Percentiles rank a stretch among this genome's conserved stretches.
Conservation (phyloP, 2,329 filamentous ascomycete species). For the Rhynchosporium secalis region DNA sequence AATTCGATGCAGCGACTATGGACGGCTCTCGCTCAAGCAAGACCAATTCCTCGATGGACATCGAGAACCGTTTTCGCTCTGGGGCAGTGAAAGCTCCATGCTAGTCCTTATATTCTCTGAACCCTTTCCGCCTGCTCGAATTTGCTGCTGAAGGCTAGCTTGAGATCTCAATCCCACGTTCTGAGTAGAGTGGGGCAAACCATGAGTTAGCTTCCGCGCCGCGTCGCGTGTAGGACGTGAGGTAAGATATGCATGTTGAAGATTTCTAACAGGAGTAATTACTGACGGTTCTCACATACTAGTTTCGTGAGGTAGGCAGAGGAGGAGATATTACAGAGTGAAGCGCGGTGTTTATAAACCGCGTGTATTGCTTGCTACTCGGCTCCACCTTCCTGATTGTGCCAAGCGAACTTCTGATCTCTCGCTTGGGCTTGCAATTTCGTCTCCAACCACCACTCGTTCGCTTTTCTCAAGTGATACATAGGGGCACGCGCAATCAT, state of each 20-base stretch:
- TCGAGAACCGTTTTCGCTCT: conserved; percentile 68
- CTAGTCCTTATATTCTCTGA: conserved; percentile 66
- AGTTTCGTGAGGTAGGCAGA: neutral
- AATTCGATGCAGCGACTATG: conserved; percentile 63
- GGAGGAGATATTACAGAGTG: conserved; percentile 13
- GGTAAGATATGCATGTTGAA: conserved; percentile 38
- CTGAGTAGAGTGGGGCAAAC: neutral
- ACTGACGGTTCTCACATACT: too few relatives aligned
- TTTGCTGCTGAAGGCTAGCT: conserved; percentile 54
- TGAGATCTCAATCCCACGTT: too few relatives aligned
- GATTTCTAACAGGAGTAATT: neutral
- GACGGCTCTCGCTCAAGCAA: conserved; percentile 72
- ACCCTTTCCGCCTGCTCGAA: conserved; percentile 78
- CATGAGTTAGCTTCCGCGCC: conserved; percentile 26
- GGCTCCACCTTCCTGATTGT: conserved; percentile 30
- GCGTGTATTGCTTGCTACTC: conserved; percentile 19
- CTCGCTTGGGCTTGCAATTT: conserved; percentile 1
- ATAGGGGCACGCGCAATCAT: conserved; percentile 5
- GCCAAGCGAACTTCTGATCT: conserved; percentile 4
- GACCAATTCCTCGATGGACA: conserved; percentile 77
- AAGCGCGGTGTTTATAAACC: neutral
- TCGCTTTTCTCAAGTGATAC: neutral
- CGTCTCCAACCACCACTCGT: conserved; percentile 7
- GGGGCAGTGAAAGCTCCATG: conserved; percentile 60
- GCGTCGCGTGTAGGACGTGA: conserved; percentile 40